Evolutionary conservation across 139 green algal genomes (phyloP), one percentile per base, ranked within the genome.

Genomic region (Dunaliella primolecta): DNA sequence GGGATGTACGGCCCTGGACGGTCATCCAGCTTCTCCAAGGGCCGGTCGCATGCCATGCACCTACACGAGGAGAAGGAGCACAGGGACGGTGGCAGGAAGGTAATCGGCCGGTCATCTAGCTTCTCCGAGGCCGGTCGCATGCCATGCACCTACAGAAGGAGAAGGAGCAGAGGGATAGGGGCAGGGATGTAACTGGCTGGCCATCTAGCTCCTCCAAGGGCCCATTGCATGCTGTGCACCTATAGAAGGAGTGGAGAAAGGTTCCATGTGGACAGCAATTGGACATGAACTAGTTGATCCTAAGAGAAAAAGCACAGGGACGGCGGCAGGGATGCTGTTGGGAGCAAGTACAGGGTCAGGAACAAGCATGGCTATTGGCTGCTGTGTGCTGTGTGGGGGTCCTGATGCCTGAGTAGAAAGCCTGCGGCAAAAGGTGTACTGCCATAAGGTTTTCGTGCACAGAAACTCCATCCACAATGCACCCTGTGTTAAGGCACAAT

Each of bases 21-120:
- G 0, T 84, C 36, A 36, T 93, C 85, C 81, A 94, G 87, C 78
- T 88, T 89, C 0, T 91, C 88, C 33, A 94, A 84, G 21, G 91
- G 91, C 75, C 91, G 87, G 81, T 94, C 91, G 77, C 91, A 94
- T 20, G 90, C 89, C 87, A 93, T 90, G 76, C 90, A 93, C 25
- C 90, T 81, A 30, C 75, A 81, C 20, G 3, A 77, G 11, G 25
- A 72, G 3, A 78, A 78, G 24, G 27, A 31, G 21, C 27, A 20
- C 20, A 78, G 23, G 27, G 27, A 31, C 25, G 27, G 27, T n/a
- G 32, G 20, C 72, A 78, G 72, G n/a, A n/a, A n/a, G n/a, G n/a
- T n/a, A n/a, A n/a, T n/a, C n/a, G 85, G 84, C 56, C 36, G 37
- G 0, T 84, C 36, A 36, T 93, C 85, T 78, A 94, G 87, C 78